Percentiles rank a stretch among this genome's conserved stretches.
Conservation (phyloP, 768 basidiomycete genomes). For the Termitomyces sp. region DNA sequence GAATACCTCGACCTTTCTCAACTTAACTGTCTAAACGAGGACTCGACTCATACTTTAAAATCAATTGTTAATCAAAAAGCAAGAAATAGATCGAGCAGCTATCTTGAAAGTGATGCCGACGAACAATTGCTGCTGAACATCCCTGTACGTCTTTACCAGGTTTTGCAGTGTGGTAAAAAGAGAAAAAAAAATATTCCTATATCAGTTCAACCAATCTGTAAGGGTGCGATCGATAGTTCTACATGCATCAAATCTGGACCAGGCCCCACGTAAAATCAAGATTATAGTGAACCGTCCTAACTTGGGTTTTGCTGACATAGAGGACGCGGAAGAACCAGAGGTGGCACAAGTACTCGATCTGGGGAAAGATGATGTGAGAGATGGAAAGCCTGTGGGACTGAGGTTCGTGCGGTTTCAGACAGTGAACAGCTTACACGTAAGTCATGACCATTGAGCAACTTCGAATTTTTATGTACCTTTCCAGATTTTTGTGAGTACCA, state of each 20-base stretch:
- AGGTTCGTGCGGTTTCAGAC: conserved; percentile 66
- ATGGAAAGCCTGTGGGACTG: conserved; percentile 45
- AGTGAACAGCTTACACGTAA: conserved; percentile 61
- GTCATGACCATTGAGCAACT: conserved; percentile 15
- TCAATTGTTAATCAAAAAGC: conserved; percentile 39
- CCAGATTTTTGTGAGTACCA: conserved; percentile 65
- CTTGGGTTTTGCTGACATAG: conserved; percentile 63
- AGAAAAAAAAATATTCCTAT: background rate
- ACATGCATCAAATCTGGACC: conserved; percentile 26
- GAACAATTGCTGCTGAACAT: conserved; percentile 67
- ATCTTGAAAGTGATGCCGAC: conserved; percentile 64
- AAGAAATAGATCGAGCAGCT: conserved; percentile 37
- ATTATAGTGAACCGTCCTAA: conserved; percentile 53
- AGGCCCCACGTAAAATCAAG: conserved; percentile 59
- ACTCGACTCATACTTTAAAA: conserved; percentile 40
- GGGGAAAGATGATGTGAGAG: conserved; percentile 36
- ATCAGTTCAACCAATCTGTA: conserved; percentile 66
- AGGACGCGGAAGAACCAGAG: conserved; percentile 39
- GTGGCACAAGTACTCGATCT: conserved; percentile 56
- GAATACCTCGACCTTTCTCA: conserved; percentile 54
- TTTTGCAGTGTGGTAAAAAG: background rate
- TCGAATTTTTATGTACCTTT: background rate
- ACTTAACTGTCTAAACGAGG: conserved; percentile 68
- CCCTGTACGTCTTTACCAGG: conserved; percentile 36
- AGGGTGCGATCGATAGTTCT: conserved; percentile 56